These are phyloP conservation scores for Dicorynia guianensis DNA, from an alignment of 306 rosid genomes.

Conservation along the genomic window DNA sequence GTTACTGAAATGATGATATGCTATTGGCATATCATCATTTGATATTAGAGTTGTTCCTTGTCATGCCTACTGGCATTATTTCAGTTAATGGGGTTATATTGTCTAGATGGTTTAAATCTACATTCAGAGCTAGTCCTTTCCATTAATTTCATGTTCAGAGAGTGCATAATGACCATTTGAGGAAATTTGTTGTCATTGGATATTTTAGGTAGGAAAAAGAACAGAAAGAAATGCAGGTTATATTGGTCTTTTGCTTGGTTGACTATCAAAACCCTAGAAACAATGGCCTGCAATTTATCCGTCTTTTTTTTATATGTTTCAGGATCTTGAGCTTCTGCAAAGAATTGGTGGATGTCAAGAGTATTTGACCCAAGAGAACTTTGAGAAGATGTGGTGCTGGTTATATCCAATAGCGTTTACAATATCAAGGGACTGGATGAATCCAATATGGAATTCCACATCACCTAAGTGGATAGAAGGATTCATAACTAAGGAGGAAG, in stretches of 20 bases:
- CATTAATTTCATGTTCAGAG: constrained; percentile 25
- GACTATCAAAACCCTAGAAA: constrained; percentile 18
- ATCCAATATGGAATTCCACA: constrained; percentile 79
- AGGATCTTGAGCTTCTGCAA: constrained; percentile 88
- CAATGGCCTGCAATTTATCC: constrained; percentile 16
- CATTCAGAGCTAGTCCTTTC: constrained; percentile 1
- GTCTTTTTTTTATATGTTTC: constrained; percentile 35
- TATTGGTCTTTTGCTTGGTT: constrained; percentile 21
- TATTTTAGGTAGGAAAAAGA: constrained; percentile 11
- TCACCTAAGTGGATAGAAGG: constrained; percentile 98
- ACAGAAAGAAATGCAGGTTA: neutral
- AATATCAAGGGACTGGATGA: constrained; percentile 74
- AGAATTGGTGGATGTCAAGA: constrained; percentile 83
- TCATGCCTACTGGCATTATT: neutral
- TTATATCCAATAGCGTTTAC: constrained; percentile 84
- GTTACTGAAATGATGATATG: constrained; percentile 17
- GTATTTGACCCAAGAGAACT: constrained; percentile 72
- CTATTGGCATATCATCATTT: neutral
- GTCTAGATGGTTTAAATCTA: neutral
- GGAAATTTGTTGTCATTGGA: neutral
- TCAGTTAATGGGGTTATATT: constrained; percentile 1
- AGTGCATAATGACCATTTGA: constrained; percentile 3
- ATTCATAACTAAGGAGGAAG: constrained; percentile 91
- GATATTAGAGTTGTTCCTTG: neutral
- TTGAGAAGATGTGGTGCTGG: constrained; percentile 99